Evolutionary conservation across 768 basidiomycete genomes (phyloP).

Genomic region (Boletus tylopilopsis): DNA sequence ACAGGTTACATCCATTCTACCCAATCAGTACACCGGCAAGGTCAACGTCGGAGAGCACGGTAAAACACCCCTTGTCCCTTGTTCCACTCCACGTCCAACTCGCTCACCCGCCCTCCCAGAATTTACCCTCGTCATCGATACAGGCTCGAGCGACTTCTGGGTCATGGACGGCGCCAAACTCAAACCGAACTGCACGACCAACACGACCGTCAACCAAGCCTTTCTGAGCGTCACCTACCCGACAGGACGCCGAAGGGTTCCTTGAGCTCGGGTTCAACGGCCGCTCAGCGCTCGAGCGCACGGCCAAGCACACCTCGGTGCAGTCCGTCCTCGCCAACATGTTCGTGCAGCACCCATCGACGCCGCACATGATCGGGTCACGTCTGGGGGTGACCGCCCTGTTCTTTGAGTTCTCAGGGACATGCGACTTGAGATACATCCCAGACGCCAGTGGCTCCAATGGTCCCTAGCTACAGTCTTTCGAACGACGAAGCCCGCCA

Average conservation of each 20-base stretch:
- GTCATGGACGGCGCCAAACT: slow-evolving; percentile 19
- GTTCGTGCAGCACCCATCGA: slow-evolving; percentile 32
- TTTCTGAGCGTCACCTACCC: slow-evolving; percentile 23
- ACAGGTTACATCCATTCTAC: background rate
- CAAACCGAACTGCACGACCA: slow-evolving; percentile 28
- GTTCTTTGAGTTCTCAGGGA: too few relatives aligned
- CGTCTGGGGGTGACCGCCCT: too few relatives aligned
- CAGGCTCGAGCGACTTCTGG: slow-evolving; percentile 32
- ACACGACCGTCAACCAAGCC: slow-evolving; percentile 27
- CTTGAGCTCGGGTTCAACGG: slow-evolving; percentile 27
- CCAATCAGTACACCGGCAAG: slow-evolving; percentile 24
- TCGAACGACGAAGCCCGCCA: too few relatives aligned
- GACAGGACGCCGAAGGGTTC: slow-evolving; percentile 18
- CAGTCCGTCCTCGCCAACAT: slow-evolving; percentile 39
- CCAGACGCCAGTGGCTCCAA: too few relatives aligned
- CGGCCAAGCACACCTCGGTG: slow-evolving; percentile 6
- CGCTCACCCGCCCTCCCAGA: too few relatives aligned
- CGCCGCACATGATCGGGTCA: slow-evolving; percentile 41
- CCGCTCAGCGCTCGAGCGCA: slow-evolving; percentile 21
- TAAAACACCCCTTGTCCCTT: slow-evolving; percentile 5
- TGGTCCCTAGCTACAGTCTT: too few relatives aligned
- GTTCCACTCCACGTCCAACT: too few relatives aligned
- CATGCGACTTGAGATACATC: too few relatives aligned
- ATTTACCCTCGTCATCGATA: slow-evolving; percentile 27
- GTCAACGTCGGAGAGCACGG: slow-evolving; percentile 30